A percentile compares a stretch with the other conserved stretches of the same genome.
Evolutionary conservation across 805 yeast genomes (phyloP).

Genomic region (Wickerhamiella domercqiae): DNA sequence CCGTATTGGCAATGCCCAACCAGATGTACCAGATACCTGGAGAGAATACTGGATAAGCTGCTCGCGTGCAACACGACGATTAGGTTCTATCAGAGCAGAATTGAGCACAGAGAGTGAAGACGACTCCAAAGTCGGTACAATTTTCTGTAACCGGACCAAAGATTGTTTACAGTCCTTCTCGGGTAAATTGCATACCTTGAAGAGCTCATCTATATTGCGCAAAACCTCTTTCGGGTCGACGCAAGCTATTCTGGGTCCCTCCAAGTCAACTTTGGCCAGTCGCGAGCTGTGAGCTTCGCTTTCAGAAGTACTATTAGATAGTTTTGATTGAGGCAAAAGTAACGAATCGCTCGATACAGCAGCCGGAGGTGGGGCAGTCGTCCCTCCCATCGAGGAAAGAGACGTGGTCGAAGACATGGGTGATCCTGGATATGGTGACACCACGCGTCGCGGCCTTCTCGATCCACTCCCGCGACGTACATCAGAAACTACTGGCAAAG

Average conservation of each 20-base stretch:
- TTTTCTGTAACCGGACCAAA: neutral
- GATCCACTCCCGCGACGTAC: neutral
- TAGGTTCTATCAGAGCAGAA: neutral
- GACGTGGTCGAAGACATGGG: constrained; percentile 5
- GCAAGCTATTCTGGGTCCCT: too few relatives aligned
- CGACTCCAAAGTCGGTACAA: neutral
- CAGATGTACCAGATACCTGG: neutral
- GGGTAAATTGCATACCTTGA: too few relatives aligned
- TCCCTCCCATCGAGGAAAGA: neutral
- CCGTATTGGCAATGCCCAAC: neutral
- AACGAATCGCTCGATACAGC: too few relatives aligned
- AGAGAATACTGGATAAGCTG: neutral
- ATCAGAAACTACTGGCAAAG: constrained; percentile 2
- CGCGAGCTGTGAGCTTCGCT: too few relatives aligned
- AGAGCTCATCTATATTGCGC: too few relatives aligned
- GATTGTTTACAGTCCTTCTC: too few relatives aligned
- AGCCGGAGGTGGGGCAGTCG: neutral
- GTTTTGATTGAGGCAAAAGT: too few relatives aligned
- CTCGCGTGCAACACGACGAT: neutral
- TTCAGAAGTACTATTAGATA: too few relatives aligned
- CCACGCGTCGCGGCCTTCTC: constrained; percentile 11
- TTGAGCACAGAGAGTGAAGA: neutral
- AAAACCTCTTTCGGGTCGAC: too few relatives aligned
- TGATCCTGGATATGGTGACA: constrained; percentile 3
- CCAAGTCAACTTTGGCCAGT: too few relatives aligned